Evolutionary conservation across 345 rosid species (phyloP).

Genomic region (Pistacia atlantica): DNA sequence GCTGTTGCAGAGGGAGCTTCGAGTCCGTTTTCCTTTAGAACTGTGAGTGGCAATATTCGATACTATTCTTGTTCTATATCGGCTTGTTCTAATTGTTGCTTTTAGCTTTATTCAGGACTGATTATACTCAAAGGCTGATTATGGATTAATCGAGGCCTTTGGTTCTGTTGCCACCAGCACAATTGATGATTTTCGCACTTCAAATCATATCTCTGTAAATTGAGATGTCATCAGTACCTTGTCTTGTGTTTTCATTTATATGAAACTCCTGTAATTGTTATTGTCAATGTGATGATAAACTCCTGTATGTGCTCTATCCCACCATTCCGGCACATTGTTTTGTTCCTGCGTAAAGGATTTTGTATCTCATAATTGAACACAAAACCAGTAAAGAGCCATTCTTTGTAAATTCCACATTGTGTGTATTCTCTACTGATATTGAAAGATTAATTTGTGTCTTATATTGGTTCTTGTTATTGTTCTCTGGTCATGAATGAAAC

Average conservation of each 20-base stretch:
- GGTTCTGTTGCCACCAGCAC: background rate
- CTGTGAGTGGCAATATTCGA: slow-evolving; percentile 4
- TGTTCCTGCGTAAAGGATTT: background rate
- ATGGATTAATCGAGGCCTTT: slow-evolving; percentile 3
- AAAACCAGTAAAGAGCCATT: background rate
- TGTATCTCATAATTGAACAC: background rate
- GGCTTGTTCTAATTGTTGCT: background rate
- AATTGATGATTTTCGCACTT: background rate
- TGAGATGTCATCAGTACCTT: background rate
- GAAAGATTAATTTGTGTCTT: background rate
- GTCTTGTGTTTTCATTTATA: slow-evolving; percentile 12
- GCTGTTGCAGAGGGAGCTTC: slow-evolving; percentile 5
- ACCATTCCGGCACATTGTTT: background rate
- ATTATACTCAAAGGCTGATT: background rate
- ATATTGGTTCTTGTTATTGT: background rate
- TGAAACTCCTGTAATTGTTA: slow-evolving; percentile 7
- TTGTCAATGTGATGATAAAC: background rate
- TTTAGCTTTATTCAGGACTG: slow-evolving; percentile 11
- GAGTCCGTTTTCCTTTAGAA: background rate
- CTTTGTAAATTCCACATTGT: background rate
- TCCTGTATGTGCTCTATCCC: background rate
- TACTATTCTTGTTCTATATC: background rate
- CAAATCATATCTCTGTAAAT: slow-evolving; percentile 12
- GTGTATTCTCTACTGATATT: background rate
- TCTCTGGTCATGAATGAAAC: background rate